A percentile compares a stretch with the other conserved stretches of the same genome.
These are phyloP conservation scores for Albugo laibachii DNA, from an alignment of 352 stramenopile genomes.

Conservation along the genomic window DNA sequence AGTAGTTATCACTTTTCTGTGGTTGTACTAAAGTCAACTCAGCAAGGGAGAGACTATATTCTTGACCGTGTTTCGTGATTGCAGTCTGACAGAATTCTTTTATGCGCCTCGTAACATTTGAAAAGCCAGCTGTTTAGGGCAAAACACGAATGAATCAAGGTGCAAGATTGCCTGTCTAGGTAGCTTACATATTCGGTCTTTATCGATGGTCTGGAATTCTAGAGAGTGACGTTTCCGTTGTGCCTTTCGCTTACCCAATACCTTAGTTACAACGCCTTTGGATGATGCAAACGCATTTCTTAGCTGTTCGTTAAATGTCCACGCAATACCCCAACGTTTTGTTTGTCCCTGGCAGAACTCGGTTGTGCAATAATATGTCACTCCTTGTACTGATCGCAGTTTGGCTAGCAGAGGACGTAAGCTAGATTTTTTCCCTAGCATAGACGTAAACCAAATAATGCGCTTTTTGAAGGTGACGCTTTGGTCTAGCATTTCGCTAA, in stretches of 20 bases:
- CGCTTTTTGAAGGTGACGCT: conserved; percentile 53
- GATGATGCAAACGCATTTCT: conserved; percentile 4
- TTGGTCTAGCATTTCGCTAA: conserved; percentile 83
- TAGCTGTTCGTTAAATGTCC: conserved; percentile 49
- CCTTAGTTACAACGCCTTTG: conserved; percentile 19
- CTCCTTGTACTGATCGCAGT: conserved; percentile 40
- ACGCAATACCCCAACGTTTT: conserved; percentile 87
- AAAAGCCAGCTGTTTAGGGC: conserved; percentile 1
- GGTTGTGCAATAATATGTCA: conserved; percentile 69
- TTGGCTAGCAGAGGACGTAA: conserved; percentile 74
- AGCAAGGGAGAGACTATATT: not conserved
- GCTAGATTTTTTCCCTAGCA: conserved; percentile 86
- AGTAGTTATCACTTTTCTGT: not conserved
- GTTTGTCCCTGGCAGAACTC: conserved; percentile 90
- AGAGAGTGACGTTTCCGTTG: conserved; percentile 29
- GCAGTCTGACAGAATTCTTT: conserved; percentile 13
- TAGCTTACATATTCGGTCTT: conserved; percentile 10
- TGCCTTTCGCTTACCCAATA: conserved; percentile 71
- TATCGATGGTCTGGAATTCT: conserved; percentile 21
- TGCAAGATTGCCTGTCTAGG: not conserved
- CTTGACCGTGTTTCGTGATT: not conserved
- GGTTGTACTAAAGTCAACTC: not conserved
- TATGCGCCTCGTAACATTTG: conserved; percentile 12
- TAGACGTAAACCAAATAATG: conserved; percentile 88
- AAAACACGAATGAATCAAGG: not conserved